phyloP scores from a whole-genome alignment of 1,284 basidiomycete species.

The Cutaneotrichosporon curvatum region DNA sequence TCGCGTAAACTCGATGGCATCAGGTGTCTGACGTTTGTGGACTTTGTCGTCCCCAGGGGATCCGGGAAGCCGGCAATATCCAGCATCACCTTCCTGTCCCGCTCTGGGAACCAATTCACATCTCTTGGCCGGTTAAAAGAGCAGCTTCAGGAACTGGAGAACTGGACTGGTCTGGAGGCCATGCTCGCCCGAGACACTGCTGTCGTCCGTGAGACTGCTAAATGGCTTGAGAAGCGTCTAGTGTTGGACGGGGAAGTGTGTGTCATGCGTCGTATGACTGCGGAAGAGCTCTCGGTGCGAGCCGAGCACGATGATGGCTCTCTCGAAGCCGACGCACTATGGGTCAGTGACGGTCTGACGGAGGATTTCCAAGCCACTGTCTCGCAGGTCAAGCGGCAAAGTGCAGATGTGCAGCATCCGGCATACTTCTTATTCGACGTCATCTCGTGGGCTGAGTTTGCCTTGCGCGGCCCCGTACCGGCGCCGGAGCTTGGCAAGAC shows the following conservation, averaged over 20 bases:
- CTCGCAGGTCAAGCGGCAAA: conserved; percentile 24
- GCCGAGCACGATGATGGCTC: background rate
- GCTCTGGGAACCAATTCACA: conserved; percentile 31
- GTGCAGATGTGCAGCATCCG: conserved; percentile 21
- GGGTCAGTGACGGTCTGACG: conserved; percentile 22
- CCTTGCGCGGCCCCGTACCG: background rate
- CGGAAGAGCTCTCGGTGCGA: background rate
- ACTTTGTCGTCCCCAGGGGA: conserved; percentile 20
- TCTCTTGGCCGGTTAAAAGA: conserved; percentile 24
- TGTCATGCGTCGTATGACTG: conserved; percentile 20
- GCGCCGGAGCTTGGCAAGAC: background rate
- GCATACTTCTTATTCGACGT: conserved; percentile 39
- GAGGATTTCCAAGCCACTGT: conserved; percentile 41
- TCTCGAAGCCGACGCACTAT: conserved; percentile 8
- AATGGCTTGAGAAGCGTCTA: conserved; percentile 24
- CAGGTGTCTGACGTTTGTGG: conserved; percentile 33
- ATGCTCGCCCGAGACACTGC: conserved; percentile 17
- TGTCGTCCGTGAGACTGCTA: background rate
- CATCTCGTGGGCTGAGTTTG: conserved; percentile 27
- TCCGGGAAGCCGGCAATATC: conserved; percentile 5
- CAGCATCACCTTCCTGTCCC: conserved; percentile 24
- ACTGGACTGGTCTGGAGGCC: conserved; percentile 12
- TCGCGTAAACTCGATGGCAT: conserved; percentile 44
- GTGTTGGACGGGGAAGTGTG: conserved; percentile 45
- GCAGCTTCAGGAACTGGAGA: conserved; percentile 17